phyloP scores from a whole-genome alignment of 495 filamentous ascomycete genomes.

The Aspergillus baeticus region DNA sequence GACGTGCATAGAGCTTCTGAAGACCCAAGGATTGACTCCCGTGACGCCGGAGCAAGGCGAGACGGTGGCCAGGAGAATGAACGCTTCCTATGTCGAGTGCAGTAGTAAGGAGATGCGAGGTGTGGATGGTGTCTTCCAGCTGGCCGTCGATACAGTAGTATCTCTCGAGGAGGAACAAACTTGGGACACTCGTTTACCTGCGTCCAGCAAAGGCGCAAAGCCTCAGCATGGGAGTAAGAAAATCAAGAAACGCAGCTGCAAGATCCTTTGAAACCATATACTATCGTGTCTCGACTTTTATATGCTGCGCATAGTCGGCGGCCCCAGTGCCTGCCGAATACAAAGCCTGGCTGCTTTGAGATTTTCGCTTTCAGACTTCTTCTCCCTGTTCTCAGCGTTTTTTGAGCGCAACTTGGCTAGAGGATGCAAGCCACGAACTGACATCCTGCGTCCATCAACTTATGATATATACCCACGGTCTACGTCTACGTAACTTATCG shows the following conservation, averaged over 20 bases:
- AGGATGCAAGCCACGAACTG: not conserved
- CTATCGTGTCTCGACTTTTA: slow-evolving; percentile 21
- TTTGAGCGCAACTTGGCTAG: slow-evolving; percentile 5
- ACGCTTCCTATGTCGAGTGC: slow-evolving; percentile 94
- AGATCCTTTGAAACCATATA: slow-evolving; percentile 54
- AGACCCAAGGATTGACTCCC: slow-evolving; percentile 93
- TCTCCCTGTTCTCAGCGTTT: slow-evolving; percentile 6
- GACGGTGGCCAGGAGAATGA: slow-evolving; percentile 86
- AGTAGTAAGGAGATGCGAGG: slow-evolving; percentile 95
- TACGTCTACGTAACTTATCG: not conserved
- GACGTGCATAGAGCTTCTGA: slow-evolving; percentile 95
- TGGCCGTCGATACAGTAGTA: slow-evolving; percentile 84
- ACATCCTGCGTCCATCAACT: not conserved
- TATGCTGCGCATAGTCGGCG: slow-evolving; percentile 9
- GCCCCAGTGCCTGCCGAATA: slow-evolving; percentile 5
- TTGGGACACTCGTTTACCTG: slow-evolving; percentile 25
- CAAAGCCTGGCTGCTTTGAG: slow-evolving; percentile 45
- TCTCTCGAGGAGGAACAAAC: slow-evolving; percentile 43
- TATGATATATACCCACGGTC: not conserved
- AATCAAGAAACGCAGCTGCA: slow-evolving; percentile 70
- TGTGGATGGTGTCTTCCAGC: slow-evolving; percentile 91
- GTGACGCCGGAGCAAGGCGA: slow-evolving; percentile 88
- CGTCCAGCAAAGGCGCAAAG: slow-evolving; percentile 20
- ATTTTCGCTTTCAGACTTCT: slow-evolving; percentile 18
- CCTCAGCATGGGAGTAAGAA: slow-evolving; percentile 38